Evolutionary conservation across 2,329 filamentous ascomycete genomes (phyloP).

Genomic region (Colletotrichum salicis): DNA sequence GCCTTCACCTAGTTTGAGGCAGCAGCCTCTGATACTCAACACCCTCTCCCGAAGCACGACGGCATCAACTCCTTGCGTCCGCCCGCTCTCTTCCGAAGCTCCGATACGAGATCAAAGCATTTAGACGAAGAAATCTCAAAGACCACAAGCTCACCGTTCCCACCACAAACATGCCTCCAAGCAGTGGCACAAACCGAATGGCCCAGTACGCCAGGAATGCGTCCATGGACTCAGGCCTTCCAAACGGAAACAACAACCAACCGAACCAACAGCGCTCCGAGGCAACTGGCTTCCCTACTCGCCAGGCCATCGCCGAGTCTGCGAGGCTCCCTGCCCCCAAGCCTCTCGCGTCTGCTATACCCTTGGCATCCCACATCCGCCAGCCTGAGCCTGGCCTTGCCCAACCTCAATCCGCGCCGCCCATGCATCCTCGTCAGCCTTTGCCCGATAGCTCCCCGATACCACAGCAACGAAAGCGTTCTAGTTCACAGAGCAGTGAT

Average conservation of each 20-base stretch:
- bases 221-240: constrained; percentile 18
- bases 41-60: neutral
- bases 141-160: neutral
- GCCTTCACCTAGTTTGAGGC: neutral
- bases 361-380: constrained; percentile 42
- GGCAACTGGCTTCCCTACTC: constrained; percentile 30
- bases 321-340: constrained; percentile 50
- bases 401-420: constrained; percentile 5
- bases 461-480: constrained; percentile 33
- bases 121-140: neutral
- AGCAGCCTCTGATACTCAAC: neutral
- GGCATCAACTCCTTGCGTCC: neutral
- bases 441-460: constrained; percentile 38
- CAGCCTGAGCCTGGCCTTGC: constrained; percentile 40
- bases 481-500: constrained; percentile 43
- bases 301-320: constrained; percentile 46
- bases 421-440: constrained; percentile 38
- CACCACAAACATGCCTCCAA: constrained; percentile 33
- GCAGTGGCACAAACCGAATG: constrained; percentile 24
- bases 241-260: neutral
- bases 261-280: constrained; percentile 6
- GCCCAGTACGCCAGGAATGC: constrained; percentile 34
- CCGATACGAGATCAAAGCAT: neutral
- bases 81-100: neutral
- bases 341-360: constrained; percentile 39